Base-by-base conservation (phyloP, 768 basidiomycete species). In the Pholiota molesta region DNA sequence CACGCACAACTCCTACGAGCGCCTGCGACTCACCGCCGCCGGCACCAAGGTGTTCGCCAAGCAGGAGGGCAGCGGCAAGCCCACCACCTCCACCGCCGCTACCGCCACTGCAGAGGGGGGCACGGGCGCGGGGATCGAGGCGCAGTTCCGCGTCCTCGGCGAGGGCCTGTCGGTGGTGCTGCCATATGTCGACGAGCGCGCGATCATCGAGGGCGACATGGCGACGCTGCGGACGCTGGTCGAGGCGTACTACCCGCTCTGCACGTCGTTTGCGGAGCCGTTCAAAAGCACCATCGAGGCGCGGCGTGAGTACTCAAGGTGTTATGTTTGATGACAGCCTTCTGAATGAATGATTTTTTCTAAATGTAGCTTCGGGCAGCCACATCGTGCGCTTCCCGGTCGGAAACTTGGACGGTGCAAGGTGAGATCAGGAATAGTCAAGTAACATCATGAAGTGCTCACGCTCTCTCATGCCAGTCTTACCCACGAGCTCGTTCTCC, bases 1-100 rank as follows among this genome's bases (percentile, higher is more conserved):
- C 60, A 69, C 79, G 56, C 78, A 88, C 71, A 99, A 99, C 72
- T 89, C 94, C 71, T 96, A 90, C 72, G 83, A 85, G 29, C 87
- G 89, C 28, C 82, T 98, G 59, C 88, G 97, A 1, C 86, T 99
- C 55, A 89, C 95, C 68, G 88, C 92, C 14, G 91, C 92, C n/a
- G 97, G 97, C 19, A 95, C 96, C 42, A 97, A 97, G 74, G 88
- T 95, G 14, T 91, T 99, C 74, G 85, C 87, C 6, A 92, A 94
- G 70, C 96, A 99, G 73, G 96, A 97, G 83, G 1, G 52, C n/a
- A 51, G 59, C 21, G 29, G 3, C 29, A 29, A 29, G 29, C 29
- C 33, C 29, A 17, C 33, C 14, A n/a, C n/a, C n/a, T n/a, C n/a
- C n/a, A n/a, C n/a, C n/a, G n/a, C n/a, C n/a, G n/a, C n/a, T n/a